phyloP scores from a whole-genome alignment of 345 rosid species.

The Sonneratia alba region DNA sequence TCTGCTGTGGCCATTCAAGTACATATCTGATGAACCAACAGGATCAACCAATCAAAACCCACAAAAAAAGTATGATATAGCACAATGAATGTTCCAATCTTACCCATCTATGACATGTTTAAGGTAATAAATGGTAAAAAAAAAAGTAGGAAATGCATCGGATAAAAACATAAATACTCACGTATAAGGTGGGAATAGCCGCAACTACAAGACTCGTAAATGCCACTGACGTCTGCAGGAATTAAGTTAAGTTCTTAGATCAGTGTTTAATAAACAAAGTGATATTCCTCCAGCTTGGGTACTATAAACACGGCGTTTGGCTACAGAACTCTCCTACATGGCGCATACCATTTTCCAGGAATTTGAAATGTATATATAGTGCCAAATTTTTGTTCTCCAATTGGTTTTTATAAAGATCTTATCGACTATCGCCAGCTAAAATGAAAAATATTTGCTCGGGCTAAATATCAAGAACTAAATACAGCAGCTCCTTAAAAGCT shows the following conservation, averaged over 20 bases:
- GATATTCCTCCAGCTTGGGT: background rate
- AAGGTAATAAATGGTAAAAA: background rate
- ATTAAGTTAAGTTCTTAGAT: background rate
- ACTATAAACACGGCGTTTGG: background rate
- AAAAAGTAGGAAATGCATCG: background rate
- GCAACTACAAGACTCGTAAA: conserved; percentile 67
- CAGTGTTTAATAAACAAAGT: background rate
- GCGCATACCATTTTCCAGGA: background rate
- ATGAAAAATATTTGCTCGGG: too few relatives aligned
- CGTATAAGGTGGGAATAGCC: conserved; percentile 71
- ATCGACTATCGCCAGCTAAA: too few relatives aligned
- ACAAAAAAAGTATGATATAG: background rate
- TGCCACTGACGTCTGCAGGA: conserved; percentile 71
- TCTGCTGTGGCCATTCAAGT: background rate
- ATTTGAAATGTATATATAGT: background rate
- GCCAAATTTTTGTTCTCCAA: too few relatives aligned
- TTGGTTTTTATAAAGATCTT: too few relatives aligned
- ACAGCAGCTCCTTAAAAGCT: background rate
- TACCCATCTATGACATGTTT: background rate
- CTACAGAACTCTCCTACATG: background rate
- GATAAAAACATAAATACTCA: conserved; percentile 28
- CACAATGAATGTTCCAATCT: background rate
- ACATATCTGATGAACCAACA: background rate
- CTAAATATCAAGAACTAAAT: background rate
- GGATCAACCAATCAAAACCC: background rate